Percentiles rank a stretch among this genome's conserved stretches.
phyloP scores from a whole-genome alignment of 78 protist genomes.

The Dictyostelium discoideum region dicty_2.7 NC_007089.4:2573001-2573500 shows the following conservation, averaged over 20 bases:
- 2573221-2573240: neutral
- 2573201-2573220: neutral
- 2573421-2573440: conserved; percentile 6
- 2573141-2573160: conserved; percentile 24
- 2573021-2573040: neutral
- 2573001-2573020: conserved; percentile 27
- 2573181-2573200: neutral
- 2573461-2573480: conserved; percentile 54
- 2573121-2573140: neutral
- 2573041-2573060: conserved; percentile 33
- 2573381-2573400: conserved; percentile 12
- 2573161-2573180: neutral
- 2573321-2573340: neutral
- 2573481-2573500: conserved; percentile 54
- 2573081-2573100: conserved; percentile 58
- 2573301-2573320: neutral
- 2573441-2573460: conserved; percentile 41
- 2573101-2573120: conserved; percentile 11
- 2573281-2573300: conserved; percentile 36
- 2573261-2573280: neutral
- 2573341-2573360: neutral
- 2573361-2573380: neutral
- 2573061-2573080: conserved; percentile 25
- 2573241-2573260: neutral
- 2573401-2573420: neutral